A percentile compares a stretch with the other conserved stretches of the same genome.
These are phyloP conservation scores for Tetrapisispora pingtungensis DNA, from an alignment of 805 yeast species.

Conservation along the genomic window DNA sequence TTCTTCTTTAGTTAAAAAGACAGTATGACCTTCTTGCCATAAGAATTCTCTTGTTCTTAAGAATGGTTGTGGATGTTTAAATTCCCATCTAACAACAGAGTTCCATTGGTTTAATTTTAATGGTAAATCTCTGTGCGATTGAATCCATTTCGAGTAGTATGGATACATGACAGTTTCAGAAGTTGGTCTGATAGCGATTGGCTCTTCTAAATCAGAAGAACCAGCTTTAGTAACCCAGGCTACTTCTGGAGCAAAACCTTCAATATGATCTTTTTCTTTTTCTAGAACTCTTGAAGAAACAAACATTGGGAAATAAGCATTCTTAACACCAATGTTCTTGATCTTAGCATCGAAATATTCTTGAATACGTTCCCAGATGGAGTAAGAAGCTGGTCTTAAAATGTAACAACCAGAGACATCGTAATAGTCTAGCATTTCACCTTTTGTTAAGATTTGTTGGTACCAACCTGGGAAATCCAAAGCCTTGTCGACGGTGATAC, in stretches of 20 bases:
- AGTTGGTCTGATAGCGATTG: slow-evolving; percentile 98
- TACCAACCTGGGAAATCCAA: slow-evolving; percentile 96
- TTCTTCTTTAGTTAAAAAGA: slow-evolving; percentile 73
- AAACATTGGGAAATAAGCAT: slow-evolving; percentile 98
- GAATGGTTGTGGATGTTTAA: slow-evolving; percentile 99
- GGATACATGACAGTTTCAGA: slow-evolving; percentile 99
- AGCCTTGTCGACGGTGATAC: slow-evolving; percentile 90
- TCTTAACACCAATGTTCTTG: slow-evolving; percentile 82
- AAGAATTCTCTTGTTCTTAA: slow-evolving; percentile 96
- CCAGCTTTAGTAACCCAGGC: slow-evolving; percentile 99
- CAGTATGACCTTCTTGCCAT: slow-evolving; percentile 99
- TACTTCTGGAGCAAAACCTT: slow-evolving; percentile 99
- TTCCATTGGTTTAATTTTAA: slow-evolving; percentile 97
- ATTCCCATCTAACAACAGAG: slow-evolving; percentile 99
- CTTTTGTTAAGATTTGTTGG: slow-evolving; percentile 89
- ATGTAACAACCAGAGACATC: slow-evolving; percentile 99
- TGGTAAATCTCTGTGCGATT: slow-evolving; percentile 97
- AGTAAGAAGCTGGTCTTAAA: slow-evolving; percentile 89
- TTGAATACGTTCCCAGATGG: slow-evolving; percentile 92
- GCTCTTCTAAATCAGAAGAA: slow-evolving; percentile 86
- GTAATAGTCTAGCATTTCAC: slow-evolving; percentile 97
- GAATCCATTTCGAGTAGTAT: slow-evolving; percentile 97
- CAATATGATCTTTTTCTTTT: slow-evolving; percentile 96
- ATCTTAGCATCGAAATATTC: slow-evolving; percentile 71
- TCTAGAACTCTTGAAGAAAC: slow-evolving; percentile 88